Evolutionary conservation across 768 basidiomycete genomes (phyloP).

Genomic region (Holtermanniella nyarrowii): DNA sequence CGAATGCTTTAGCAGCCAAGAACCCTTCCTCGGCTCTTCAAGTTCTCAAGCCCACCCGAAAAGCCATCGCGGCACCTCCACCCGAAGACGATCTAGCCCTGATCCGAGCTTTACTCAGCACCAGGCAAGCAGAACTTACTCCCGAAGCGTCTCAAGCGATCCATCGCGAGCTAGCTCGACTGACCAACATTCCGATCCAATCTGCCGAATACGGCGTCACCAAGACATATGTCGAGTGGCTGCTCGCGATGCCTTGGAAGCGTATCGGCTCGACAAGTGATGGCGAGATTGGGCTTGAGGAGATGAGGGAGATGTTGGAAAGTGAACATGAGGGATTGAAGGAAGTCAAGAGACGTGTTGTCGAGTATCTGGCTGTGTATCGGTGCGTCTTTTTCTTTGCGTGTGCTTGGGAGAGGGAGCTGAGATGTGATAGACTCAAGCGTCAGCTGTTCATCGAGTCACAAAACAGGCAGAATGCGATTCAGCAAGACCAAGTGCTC

Average conservation of each 20-base stretch:
- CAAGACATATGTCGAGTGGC: slow-evolving; percentile 68
- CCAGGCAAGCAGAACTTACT: slow-evolving; percentile 14
- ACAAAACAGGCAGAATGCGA: slow-evolving; percentile 4
- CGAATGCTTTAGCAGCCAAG: background rate
- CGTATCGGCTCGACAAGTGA: slow-evolving; percentile 16
- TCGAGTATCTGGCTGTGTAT: slow-evolving; percentile 85
- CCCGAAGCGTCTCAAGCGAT: slow-evolving; percentile 46
- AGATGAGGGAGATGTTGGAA: slow-evolving; percentile 71
- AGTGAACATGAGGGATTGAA: slow-evolving; percentile 85
- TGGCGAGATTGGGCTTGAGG: slow-evolving; percentile 36
- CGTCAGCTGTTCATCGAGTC: slow-evolving; percentile 25
- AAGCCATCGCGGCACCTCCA: background rate
- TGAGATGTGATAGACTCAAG: slow-evolving; percentile 40
- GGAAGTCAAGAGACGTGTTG: slow-evolving; percentile 79
- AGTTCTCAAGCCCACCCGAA: background rate
- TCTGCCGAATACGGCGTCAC: slow-evolving; percentile 82
- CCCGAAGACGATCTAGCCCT: slow-evolving; percentile 38
- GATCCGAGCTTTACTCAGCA: slow-evolving; percentile 12
- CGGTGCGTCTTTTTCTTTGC: slow-evolving; percentile 39
- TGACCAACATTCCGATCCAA: slow-evolving; percentile 78
- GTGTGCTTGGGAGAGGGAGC: slow-evolving; percentile 40
- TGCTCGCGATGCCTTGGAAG: slow-evolving; percentile 72
- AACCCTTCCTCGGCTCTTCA: background rate
- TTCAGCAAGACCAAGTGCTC: background rate
- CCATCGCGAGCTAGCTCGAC: slow-evolving; percentile 67